Evolutionary conservation across 371 early-diverging fungal species (phyloP).

Genomic region (Coemansia sp.): DNA sequence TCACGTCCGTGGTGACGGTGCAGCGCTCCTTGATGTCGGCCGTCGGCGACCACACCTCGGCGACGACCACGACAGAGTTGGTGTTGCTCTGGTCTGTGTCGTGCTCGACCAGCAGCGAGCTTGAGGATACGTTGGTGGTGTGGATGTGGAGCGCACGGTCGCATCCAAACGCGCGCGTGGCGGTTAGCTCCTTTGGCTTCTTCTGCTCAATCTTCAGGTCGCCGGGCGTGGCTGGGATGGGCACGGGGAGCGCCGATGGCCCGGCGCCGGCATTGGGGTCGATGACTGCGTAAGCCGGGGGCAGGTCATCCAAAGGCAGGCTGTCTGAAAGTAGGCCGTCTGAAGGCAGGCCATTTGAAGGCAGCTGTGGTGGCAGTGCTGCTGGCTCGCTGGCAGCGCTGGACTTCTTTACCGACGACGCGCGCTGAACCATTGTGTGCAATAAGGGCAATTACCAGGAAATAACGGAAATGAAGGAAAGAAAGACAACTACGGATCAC

Average conservation of each 20-base stretch:
- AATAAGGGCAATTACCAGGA: too few species aligned
- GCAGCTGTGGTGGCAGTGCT: not conserved
- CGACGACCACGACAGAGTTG: constrained; percentile 13
- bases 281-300: constrained; percentile 30
- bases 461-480: not conserved
- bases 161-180: constrained; percentile 12
- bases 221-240: not conserved
- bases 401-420: not conserved
- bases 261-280: constrained; percentile 16
- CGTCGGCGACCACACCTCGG: constrained; percentile 11
- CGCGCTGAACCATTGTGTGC: not conserved
- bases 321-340: too few species aligned
- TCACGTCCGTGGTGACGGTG: constrained; percentile 10
- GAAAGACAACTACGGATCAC: too few species aligned
- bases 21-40: constrained; percentile 14
- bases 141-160: constrained; percentile 32
- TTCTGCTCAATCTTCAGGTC: constrained; percentile 15
- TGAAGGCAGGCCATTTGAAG: not conserved
- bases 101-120: constrained; percentile 27
- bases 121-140: constrained; percentile 14
- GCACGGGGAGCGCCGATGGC: not conserved
- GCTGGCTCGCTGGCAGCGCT: not conserved
- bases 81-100: constrained; percentile 18
- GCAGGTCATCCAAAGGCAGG: not conserved
- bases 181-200: constrained; percentile 17